phyloP scores from a whole-genome alignment of 2,329 filamentous ascomycete genomes.

The Fusarium sp. region DNA sequence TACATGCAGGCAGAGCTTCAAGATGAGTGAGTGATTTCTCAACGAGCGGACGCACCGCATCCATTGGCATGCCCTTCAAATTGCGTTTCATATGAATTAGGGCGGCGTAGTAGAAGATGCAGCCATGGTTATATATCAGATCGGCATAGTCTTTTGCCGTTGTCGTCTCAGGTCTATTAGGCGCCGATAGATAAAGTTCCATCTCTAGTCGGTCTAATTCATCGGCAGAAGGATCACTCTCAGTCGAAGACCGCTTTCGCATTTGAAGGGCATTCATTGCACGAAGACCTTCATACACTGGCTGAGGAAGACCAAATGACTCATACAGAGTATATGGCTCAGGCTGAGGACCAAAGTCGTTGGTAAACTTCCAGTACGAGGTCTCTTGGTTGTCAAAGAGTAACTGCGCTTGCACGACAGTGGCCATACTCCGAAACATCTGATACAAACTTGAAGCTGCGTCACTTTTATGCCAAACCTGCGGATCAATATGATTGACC shows the following conservation, averaged over 20 bases:
- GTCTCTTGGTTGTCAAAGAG: constrained; percentile 28
- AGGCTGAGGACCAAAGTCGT: constrained; percentile 34
- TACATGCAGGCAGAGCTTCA: constrained; percentile 25
- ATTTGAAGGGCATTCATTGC: constrained; percentile 33
- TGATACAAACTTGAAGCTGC: constrained; percentile 36
- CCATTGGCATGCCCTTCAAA: constrained; percentile 30
- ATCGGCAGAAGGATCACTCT: neutral
- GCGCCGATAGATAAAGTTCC: constrained; percentile 33
- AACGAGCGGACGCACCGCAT: constrained; percentile 35
- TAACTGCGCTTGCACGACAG: constrained; percentile 34
- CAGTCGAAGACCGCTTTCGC: constrained; percentile 12
- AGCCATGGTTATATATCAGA: constrained; percentile 39
- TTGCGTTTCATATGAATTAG: constrained; percentile 41
- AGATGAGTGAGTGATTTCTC: constrained; percentile 37
- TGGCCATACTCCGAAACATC: constrained; percentile 40
- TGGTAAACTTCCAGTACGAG: constrained; percentile 31
- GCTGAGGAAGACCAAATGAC: constrained; percentile 34
- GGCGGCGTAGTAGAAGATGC: constrained; percentile 37
- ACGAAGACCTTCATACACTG: constrained; percentile 33
- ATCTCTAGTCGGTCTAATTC: constrained; percentile 36
- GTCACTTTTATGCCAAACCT: constrained; percentile 37
- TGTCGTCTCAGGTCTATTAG: constrained; percentile 19
- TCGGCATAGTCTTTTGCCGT: constrained; percentile 30
- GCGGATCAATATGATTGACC: constrained; percentile 41
- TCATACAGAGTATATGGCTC: constrained; percentile 32